These are phyloP conservation scores for Epichloe sibirici DNA, from an alignment of 2,329 filamentous ascomycete species.

Conservation along the genomic window DNA sequence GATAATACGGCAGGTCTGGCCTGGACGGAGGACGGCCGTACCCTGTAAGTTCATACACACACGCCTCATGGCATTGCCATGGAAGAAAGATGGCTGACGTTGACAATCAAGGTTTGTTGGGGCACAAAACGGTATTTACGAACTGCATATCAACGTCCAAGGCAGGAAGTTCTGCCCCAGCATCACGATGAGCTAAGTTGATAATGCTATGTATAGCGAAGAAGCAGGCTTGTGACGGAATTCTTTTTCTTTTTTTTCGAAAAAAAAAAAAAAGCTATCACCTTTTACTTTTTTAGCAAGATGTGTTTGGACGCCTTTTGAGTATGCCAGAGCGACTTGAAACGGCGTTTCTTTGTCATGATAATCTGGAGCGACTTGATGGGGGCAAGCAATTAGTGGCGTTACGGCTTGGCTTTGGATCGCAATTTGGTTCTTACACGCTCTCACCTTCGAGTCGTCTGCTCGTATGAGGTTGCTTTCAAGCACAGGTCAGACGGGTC, in stretches of 20 bases:
- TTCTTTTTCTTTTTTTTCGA: background rate
- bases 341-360: background rate
- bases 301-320: background rate
- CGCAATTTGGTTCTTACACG: background rate
- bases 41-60: conserved; percentile 35
- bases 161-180: conserved; percentile 47
- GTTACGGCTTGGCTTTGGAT: conserved; percentile 2
- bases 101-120: conserved; percentile 40
- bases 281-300: background rate
- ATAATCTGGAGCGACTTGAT: background rate
- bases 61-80: background rate
- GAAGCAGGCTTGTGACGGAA: background rate
- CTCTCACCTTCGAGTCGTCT: background rate
- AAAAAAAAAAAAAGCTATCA: background rate
- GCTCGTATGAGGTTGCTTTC: background rate
- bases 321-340: background rate
- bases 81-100: conserved; percentile 10
- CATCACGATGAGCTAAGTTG: conserved; percentile 36
- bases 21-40: conserved; percentile 50
- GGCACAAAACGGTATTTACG: conserved; percentile 63
- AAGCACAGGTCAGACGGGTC: background rate
- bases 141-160: conserved; percentile 54
- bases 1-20: conserved; percentile 49
- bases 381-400: conserved; percentile 1
- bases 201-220: background rate